Base-by-base conservation (phyloP, 1,284 basidiomycete genomes). In the Quambalaria eucalypti region DNA sequence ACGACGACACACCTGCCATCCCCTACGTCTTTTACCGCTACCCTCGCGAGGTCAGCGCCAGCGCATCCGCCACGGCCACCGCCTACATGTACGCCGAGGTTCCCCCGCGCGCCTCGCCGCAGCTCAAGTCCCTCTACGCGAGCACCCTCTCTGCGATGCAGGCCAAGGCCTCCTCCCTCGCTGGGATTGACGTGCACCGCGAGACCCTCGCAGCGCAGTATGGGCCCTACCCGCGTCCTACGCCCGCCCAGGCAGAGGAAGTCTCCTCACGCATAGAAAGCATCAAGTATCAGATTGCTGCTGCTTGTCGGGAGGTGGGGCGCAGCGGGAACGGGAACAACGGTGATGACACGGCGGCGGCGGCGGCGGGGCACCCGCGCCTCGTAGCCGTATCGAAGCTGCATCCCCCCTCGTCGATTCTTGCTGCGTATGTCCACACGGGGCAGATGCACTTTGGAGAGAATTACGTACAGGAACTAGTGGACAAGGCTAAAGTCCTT, bases 401-500 rank as follows among this genome's bases (percentile, higher is more conserved):
- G 71, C 96, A 97, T 75, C 90, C 92, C 1, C 82, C 86, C 1
- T 84, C 85, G 4, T 90, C 96, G 76, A 85, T 97, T 55, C 79
- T 86, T 47, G 86, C 86, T 4, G 71, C 66, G 0, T 62, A 74
- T 58, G 12, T 10, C 3, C 28, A 61, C 7, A 66, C 71, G 9
- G 88, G 86, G 0, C 88, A 96, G 65, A 79, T 84, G 1, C 90
- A 95, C 74, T 98, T 97, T 75, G 93, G 95, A 10, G 93, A 98
- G 78, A 98, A 98, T 76, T 98, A 97, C 74, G 90, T 92, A 4
- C 88, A 95, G 66, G 93, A 97, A 73, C 77, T 98, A 61, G 85
- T 85, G n/a, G 88, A 91, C 47, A 98, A 75, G 54, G 66, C 73
- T 39, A 62, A 64, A 25, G 73, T 74, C 1, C 60, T 75, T 14